Evolutionary conservation across 2,329 filamentous ascomycete genomes (phyloP), one percentile per base, ranked within the genome.

Genomic region (Plenodomus biglobosus): DNA sequence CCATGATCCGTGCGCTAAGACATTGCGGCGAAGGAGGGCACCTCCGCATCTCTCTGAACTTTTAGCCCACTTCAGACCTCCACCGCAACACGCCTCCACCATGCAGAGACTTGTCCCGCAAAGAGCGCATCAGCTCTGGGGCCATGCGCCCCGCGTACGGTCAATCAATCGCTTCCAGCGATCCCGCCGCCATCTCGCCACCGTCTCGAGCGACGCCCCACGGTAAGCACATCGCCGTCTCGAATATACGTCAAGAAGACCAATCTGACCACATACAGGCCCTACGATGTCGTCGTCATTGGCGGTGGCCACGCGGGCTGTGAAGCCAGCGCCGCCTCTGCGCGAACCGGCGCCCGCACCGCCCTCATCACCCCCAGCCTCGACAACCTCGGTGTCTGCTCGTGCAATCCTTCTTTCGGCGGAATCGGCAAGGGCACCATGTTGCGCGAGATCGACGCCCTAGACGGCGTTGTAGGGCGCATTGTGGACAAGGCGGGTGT

Each of bases 391-490:
- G 92, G 92, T 46, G 90, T 94, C 22, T 97, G 92, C 75, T 96
- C 92, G 30, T 97, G 92, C 76, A 97, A 97, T 70, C 92, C 92
- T 1, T 95, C 90, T 56, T 95, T 99, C 67, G 94, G 94, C 34
- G 94, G 94, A n/a, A 97, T 99, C 61, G 94, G 94, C 38, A 99
- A 99, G 71, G 94, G 94, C 15, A 97, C 90, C 8, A 96, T 99
- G 78, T 78, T 99, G 42, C 86, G 92, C 36, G 94, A 99, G 73
- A 86, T 99, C 24, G 94, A 99, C 75, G 94, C 94, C 0, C 79
- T 99, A 50, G 94, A 97, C 66, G 94, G 94, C 0, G 77, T 99
- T 17, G 87, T 91, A 0, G 92, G 90, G 0, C 83, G 90, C 30
- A 86, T 96, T 18, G 90, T 96, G 50, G 94, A 99, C 75, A 92